Evolutionary conservation across 148 eudicot genomes (phyloP).

Genomic region (Drosera capensis): DNA sequence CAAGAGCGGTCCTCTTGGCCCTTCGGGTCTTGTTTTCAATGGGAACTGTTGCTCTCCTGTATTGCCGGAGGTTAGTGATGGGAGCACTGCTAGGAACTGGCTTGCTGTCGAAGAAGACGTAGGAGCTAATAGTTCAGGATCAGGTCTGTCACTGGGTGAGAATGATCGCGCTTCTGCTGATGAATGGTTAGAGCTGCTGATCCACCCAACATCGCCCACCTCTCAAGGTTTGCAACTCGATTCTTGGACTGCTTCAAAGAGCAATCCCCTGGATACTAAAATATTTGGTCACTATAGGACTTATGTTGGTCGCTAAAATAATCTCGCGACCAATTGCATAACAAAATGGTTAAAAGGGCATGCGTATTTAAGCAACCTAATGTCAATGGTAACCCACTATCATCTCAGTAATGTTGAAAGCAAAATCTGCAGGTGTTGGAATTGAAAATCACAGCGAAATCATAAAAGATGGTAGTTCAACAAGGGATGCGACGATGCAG

Average conservation of each 20-base stretch:
- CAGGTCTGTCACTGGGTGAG: conserved; percentile 10
- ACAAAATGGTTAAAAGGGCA: no score
- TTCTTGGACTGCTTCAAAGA: neutral
- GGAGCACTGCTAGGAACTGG: conserved; percentile 28
- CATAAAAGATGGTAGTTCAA: conserved; percentile 18
- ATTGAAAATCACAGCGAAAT: conserved; percentile 13
- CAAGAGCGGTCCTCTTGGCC: conserved; percentile 81
- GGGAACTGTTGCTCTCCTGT: conserved; percentile 52
- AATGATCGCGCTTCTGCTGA: conserved; percentile 15
- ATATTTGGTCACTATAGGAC: no score
- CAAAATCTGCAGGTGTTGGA: conserved; percentile 19
- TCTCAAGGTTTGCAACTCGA: conserved; percentile 36
- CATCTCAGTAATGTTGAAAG: no score
- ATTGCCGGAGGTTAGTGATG: no score
- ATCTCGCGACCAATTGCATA: no score
- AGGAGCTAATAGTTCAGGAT: conserved; percentile 18
- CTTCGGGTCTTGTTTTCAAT: conserved; percentile 22
- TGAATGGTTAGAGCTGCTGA: conserved; percentile 43
- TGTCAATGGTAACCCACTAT: no score
- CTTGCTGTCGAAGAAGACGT: conserved; percentile 26
- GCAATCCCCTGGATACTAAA: no score
- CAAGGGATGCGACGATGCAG: conserved; percentile 88
- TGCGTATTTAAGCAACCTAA: no score
- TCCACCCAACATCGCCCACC: conserved; percentile 29
- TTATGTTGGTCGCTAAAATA: no score